These are phyloP conservation scores for Davidsoniella neocaledoniae DNA, from an alignment of 2,329 filamentous ascomycete genomes.

Conservation along the genomic window DNA sequence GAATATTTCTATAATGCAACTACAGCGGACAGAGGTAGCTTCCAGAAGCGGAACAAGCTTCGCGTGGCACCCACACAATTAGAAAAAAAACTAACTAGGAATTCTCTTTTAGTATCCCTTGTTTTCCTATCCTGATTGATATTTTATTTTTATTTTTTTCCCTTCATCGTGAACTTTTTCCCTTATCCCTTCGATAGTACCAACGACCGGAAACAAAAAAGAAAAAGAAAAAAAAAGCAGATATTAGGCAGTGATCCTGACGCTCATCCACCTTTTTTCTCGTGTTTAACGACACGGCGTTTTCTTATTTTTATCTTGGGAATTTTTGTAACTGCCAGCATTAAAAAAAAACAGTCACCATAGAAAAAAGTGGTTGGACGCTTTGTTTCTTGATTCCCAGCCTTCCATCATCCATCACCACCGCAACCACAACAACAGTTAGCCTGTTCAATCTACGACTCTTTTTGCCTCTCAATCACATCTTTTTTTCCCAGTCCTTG, in stretches of 20 bases:
- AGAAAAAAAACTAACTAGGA: too few relatives aligned
- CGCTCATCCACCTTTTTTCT: background rate
- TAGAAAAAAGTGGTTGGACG: constrained; percentile 3
- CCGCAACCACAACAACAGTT: constrained; percentile 4
- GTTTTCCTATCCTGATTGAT: background rate
- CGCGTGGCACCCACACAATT: too few relatives aligned
- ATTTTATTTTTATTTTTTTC: background rate
- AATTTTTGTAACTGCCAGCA: too few relatives aligned
- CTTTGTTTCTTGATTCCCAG: constrained; percentile 7
- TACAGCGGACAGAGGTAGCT: background rate
- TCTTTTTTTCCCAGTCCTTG: background rate
- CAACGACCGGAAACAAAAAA: background rate
- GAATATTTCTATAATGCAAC: background rate
- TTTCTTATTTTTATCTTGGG: background rate
- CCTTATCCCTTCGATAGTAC: background rate
- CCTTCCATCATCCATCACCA: constrained; percentile 8
- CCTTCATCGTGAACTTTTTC: background rate
- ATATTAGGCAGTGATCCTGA: background rate
- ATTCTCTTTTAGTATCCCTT: background rate
- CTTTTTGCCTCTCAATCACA: background rate
- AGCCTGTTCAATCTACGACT: background rate
- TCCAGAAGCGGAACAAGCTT: too few relatives aligned
- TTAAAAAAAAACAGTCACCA: background rate
- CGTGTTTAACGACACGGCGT: background rate
- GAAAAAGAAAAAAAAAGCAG: too few relatives aligned